phyloP scores from a whole-genome alignment of 179 eudicot species.

The Actinidia arguta region DNA sequence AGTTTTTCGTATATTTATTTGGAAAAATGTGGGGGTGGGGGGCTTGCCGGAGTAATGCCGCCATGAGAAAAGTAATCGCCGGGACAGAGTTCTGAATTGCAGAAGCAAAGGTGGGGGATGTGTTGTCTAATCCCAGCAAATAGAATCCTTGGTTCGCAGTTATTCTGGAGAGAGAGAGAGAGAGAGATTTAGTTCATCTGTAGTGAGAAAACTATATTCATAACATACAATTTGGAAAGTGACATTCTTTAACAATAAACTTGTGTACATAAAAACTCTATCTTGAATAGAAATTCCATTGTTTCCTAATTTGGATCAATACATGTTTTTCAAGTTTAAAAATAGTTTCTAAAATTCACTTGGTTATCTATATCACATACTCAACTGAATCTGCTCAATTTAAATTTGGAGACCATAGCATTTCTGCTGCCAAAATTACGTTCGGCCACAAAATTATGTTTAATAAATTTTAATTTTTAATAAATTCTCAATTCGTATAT shows the following conservation, averaged over 20 bases:
- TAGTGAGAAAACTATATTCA: background rate
- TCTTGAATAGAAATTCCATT: background rate
- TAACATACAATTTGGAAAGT: background rate
- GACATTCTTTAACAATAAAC: background rate
- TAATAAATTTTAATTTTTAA: no score
- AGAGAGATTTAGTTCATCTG: background rate
- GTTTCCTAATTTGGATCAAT: background rate
- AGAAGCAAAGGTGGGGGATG: conserved; percentile 94
- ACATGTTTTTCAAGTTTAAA: no score
- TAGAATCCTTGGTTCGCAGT: conserved; percentile 97
- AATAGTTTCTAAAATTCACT: no score
- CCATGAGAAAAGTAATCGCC: conserved; percentile 96
- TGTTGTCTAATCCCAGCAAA: conserved; percentile 84
- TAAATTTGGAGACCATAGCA: no score
- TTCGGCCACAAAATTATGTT: no score
- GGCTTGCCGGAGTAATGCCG: conserved; percentile 64
- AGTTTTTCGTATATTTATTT: background rate
- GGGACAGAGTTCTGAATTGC: conserved; percentile 97
- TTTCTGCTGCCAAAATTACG: no score
- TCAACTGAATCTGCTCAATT: no score
- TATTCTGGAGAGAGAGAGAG: conserved; percentile 46
- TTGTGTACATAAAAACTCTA: background rate
- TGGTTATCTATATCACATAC: no score
- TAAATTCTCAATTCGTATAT: background rate
- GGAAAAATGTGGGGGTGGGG: background rate